Evolutionary conservation across 1,284 basidiomycete genomes (phyloP), one percentile per base, ranked within the genome.

Genomic region (Pseudozyma pruni): DNA sequence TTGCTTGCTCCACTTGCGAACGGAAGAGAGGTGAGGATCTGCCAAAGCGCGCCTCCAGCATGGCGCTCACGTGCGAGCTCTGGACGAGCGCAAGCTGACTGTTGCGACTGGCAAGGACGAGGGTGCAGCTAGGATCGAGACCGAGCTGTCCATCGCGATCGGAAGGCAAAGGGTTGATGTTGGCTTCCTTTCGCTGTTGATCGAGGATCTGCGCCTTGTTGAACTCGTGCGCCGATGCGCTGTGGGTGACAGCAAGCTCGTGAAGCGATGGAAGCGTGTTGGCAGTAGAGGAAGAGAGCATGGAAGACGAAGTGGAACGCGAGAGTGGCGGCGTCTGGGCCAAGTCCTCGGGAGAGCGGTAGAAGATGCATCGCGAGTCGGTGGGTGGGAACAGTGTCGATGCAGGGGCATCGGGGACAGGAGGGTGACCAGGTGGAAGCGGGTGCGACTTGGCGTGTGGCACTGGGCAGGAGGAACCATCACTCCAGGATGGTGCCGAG

Each of bases 391-490:
- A 72, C 8, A 81, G 56, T 14, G 62, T 69, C 5, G 77, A 80
- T 4, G 77, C 56, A 7, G 59, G 55, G 7, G 66, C 73, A 32
- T 62, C 54, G 13, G 68, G 52, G 13, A 76, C 73, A 13, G 75
- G 68, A 7, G 80, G 80, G 41, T 81, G 80, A n/a, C 80, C 80
- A 22, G 80, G 80, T 8, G 80, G 80, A 13, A 81, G 48, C 2
- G 80, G 79, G 47, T 80, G 78, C 25, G 63, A 57, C 42, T 74
- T 64, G 19, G 74, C 78, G 44, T 81, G 80, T 8, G 79, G 75
- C 1, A 81, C 80, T 7, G 80, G 80, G 37, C 80, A 81, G 8
- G 52, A 52, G 3, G 68, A 71, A 14, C 49, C 53, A 23, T 71
- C 62, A 33, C 55, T 63, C 67, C 67, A 70, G 1, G 67, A 63